Evolutionary conservation across 495 filamentous ascomycete genomes (phyloP).

Genomic region (Podospora tetraspora): DNA sequence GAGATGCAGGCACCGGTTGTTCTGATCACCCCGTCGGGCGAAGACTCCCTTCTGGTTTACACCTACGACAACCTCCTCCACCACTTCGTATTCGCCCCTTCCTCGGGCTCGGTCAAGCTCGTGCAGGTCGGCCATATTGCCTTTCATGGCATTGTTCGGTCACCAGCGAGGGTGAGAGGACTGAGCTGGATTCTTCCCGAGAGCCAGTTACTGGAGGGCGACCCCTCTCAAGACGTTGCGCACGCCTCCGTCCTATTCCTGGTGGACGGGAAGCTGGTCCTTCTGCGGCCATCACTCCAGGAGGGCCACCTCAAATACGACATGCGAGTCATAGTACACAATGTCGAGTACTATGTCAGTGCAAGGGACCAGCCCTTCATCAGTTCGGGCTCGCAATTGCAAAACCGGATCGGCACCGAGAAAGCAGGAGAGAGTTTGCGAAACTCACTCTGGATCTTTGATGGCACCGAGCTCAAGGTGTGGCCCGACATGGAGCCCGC

Average conservation of each 20-base stretch:
- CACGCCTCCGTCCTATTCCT: constrained; percentile 89
- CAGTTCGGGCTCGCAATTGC: constrained; percentile 22
- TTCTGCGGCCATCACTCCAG: constrained; percentile 77
- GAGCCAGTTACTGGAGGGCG: constrained; percentile 81
- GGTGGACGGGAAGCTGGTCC: constrained; percentile 91
- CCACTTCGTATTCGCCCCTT: constrained; percentile 79
- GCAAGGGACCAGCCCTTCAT: constrained; percentile 76
- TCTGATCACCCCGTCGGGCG: constrained; percentile 77
- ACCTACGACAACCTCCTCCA: constrained; percentile 95
- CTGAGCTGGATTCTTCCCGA: constrained; percentile 96
- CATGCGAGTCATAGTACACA: constrained; percentile 92
- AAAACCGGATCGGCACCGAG: constrained; percentile 22
- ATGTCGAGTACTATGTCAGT: constrained; percentile 88
- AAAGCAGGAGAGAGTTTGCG: constrained; percentile 52
- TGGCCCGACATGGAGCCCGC: constrained; percentile 93
- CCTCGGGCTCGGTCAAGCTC: constrained; percentile 63
- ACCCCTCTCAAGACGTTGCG: constrained; percentile 94
- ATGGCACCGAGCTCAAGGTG: constrained; percentile 72
- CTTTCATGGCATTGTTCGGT: constrained; percentile 91
- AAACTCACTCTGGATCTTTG: constrained; percentile 93
- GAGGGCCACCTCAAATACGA: constrained; percentile 87
- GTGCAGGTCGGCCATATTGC: constrained; percentile 94
- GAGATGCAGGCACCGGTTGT: constrained; percentile 78
- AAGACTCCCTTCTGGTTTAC: constrained; percentile 92
- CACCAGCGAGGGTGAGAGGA: constrained; percentile 84